Evolutionary conservation across 2,329 filamentous ascomycete genomes (phyloP).

Genomic region (Exophiala phaeomuriformis): DNA sequence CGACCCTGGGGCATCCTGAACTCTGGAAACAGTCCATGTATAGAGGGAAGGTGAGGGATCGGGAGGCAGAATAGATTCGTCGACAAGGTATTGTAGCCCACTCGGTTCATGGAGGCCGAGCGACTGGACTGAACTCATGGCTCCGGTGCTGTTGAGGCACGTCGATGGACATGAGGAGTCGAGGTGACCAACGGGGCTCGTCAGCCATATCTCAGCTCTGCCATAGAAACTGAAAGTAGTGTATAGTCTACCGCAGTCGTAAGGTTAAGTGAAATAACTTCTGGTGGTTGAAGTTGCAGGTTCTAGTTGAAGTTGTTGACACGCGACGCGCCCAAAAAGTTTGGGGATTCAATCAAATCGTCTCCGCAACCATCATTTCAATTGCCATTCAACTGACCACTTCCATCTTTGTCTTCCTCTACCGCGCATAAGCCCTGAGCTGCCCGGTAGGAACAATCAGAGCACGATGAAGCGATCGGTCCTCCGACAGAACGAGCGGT

Average conservation of each 20-base stretch:
- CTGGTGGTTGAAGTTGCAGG: not conserved
- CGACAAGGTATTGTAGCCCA: slow-evolving; percentile 72
- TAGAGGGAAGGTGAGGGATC: slow-evolving; percentile 62
- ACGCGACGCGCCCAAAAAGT: slow-evolving; percentile 10
- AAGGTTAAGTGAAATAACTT: not conserved
- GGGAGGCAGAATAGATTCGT: slow-evolving; percentile 66
- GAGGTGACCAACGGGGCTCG: not conserved
- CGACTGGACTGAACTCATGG: slow-evolving; percentile 85
- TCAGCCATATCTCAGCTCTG: slow-evolving; percentile 9
- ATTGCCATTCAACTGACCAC: not conserved
- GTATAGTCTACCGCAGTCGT: not conserved
- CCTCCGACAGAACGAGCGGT: slow-evolving; percentile 34
- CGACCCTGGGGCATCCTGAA: slow-evolving; percentile 38
- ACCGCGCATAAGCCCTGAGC: not conserved
- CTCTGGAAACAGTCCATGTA: slow-evolving; percentile 51
- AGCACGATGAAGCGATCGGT: slow-evolving; percentile 33
- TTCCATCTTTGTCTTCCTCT: not conserved
- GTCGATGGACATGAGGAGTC: slow-evolving; percentile 15
- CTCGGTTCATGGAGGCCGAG: slow-evolving; percentile 85
- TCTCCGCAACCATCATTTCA: not conserved
- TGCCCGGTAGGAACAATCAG: not conserved
- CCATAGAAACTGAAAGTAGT: not conserved
- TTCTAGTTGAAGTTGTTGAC: not conserved
- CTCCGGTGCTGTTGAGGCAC: slow-evolving; percentile 2
- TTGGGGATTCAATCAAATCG: not conserved